Percentiles rank a stretch among this genome's conserved stretches.
Conservation (phyloP, 2,329 filamentous ascomycete genomes). For the Aspergillus sojae region DNA sequence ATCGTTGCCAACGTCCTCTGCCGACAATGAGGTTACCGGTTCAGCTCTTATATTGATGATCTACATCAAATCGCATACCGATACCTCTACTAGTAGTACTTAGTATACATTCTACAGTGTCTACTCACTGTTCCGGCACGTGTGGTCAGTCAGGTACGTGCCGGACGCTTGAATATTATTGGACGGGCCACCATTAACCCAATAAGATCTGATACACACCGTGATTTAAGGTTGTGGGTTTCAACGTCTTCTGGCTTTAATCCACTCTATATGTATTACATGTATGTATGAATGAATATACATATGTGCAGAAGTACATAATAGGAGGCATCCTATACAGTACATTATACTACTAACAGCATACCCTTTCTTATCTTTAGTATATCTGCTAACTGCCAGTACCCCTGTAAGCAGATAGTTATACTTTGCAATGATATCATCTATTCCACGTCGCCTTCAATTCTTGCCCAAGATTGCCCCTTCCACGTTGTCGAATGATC, state of each 20-base stretch:
- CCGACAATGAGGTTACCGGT: constrained; percentile 2
- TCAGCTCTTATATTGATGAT: background rate
- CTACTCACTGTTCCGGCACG: background rate
- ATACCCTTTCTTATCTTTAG: background rate
- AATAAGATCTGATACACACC: background rate
- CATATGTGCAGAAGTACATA: background rate
- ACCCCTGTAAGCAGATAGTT: background rate
- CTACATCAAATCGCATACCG: background rate
- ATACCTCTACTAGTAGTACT: background rate
- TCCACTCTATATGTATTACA: background rate
- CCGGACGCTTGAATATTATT: background rate
- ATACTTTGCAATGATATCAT: background rate
- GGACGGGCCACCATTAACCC: background rate
- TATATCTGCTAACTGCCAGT: background rate
- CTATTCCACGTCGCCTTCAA: background rate
- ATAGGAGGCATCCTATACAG: background rate
- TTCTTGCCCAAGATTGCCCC: background rate
- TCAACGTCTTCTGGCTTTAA: background rate
- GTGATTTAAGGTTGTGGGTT: constrained; percentile 1
- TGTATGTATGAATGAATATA: background rate
- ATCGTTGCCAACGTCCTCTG: background rate
- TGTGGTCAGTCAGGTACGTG: constrained; percentile 1
- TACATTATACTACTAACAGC: background rate
- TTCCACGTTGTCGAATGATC: background rate
- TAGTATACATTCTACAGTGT: background rate